Evolutionary conservation across 106 monocot species (phyloP).

Genomic region (Vanilla planifolia): DNA sequence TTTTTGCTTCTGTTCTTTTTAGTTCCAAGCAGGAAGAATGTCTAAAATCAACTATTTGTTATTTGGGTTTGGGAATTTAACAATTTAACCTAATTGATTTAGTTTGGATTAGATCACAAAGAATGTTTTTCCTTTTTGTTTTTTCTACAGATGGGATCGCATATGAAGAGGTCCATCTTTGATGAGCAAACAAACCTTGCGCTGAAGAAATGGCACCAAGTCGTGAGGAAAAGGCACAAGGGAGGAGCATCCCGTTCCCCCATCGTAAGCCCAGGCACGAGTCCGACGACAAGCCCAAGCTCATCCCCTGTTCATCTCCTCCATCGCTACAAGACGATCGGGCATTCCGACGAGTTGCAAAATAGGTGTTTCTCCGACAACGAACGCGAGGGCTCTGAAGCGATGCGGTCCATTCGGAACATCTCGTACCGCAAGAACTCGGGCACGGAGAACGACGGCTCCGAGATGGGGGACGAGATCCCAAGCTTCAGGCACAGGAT

Average conservation of each 20-base stretch:
- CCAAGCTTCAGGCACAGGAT: slow-evolving; percentile 6
- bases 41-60: too few relatives aligned
- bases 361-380: not conserved
- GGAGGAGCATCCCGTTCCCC: slow-evolving; percentile 20
- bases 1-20: too few relatives aligned
- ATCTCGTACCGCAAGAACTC: not conserved
- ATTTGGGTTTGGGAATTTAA: too few relatives aligned
- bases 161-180: slow-evolving; percentile 71
- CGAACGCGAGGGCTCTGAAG: not conserved
- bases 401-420: not conserved
- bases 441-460: not conserved
- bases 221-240: slow-evolving; percentile 25
- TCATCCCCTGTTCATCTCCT: slow-evolving; percentile 7
- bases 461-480: not conserved
- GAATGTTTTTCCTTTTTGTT: slow-evolving; percentile 39
- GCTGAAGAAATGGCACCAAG: slow-evolving; percentile 61
- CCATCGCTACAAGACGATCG: slow-evolving; percentile 2
- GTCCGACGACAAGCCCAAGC: slow-evolving; percentile 7
- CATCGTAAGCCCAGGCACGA: slow-evolving; percentile 10
- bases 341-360: not conserved
- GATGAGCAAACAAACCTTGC: slow-evolving; percentile 63
- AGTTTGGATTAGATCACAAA: too few relatives aligned
- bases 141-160: slow-evolving; percentile 81
- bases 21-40: too few relatives aligned
- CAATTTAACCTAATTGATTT: too few relatives aligned